A percentile compares a stretch with the other conserved stretches of the same genome.
Evolutionary conservation across 208 protist genomes (phyloP).

Genomic region (Leishmania braziliensis): DNA sequence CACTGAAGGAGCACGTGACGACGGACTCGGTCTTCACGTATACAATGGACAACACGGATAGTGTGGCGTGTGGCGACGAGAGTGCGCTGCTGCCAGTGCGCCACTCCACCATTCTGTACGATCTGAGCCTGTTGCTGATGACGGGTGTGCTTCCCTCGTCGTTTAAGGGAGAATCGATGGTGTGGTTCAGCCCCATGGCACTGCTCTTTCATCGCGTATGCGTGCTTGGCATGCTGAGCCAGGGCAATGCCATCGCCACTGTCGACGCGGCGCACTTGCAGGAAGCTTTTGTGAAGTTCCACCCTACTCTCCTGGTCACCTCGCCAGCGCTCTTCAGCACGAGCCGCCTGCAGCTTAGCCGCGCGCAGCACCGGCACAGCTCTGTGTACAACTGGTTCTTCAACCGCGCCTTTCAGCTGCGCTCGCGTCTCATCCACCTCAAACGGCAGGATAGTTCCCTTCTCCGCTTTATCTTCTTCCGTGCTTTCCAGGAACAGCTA

Average conservation of each 20-base stretch:
- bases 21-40: constrained; percentile 61
- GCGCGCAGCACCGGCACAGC: constrained; percentile 60
- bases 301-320: constrained; percentile 76
- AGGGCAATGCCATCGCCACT: constrained; percentile 71
- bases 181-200: constrained; percentile 81
- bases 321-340: constrained; percentile 72
- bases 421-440: constrained; percentile 81
- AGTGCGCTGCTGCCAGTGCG: constrained; percentile 51
- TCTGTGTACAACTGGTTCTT: constrained; percentile 75
- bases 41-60: constrained; percentile 63
- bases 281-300: constrained; percentile 58
- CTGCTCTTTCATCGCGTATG: constrained; percentile 77
- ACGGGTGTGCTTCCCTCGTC: constrained; percentile 65
- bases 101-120: constrained; percentile 69
- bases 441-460: constrained; percentile 65
- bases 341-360: constrained; percentile 65
- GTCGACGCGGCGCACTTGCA: constrained; percentile 50
- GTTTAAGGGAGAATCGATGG: constrained; percentile 59
- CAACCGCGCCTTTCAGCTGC: constrained; percentile 64
- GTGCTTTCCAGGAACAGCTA: constrained; percentile 61
- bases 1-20: constrained; percentile 29
- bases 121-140: constrained; percentile 60
- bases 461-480: constrained; percentile 84
- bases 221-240: constrained; percentile 66
- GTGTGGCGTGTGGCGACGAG: constrained; percentile 25